Conservation (phyloP, 2,329 filamentous ascomycete genomes). For the Dichotomopilus funicola region DNA sequence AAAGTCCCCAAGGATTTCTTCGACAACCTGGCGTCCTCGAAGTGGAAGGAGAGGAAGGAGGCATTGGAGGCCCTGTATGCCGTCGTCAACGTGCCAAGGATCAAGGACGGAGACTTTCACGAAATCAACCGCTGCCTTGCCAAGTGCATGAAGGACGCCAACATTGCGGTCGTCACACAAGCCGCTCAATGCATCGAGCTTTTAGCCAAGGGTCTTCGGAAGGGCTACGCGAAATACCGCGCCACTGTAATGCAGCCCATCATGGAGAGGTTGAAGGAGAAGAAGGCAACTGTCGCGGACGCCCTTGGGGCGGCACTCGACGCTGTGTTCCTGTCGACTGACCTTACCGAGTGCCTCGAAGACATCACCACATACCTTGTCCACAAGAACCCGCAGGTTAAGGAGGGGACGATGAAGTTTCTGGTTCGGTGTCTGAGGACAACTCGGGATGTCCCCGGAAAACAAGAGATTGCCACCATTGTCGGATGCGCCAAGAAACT, state of each 20-base stretch:
- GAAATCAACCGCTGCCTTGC: slow-evolving; percentile 79
- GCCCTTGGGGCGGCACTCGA: slow-evolving; percentile 83
- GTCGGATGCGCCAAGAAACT: slow-evolving; percentile 88
- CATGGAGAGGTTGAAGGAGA: slow-evolving; percentile 94
- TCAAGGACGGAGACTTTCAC: slow-evolving; percentile 84
- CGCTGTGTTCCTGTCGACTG: slow-evolving; percentile 57
- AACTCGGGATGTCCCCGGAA: slow-evolving; percentile 75
- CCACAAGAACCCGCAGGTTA: slow-evolving; percentile 97
- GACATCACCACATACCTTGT: slow-evolving; percentile 78
- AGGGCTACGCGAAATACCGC: slow-evolving; percentile 73
- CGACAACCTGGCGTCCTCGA: slow-evolving; percentile 79
- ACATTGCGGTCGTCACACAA: slow-evolving; percentile 87
- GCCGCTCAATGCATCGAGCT: slow-evolving; percentile 90
- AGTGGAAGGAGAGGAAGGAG: slow-evolving; percentile 98
- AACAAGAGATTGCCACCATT: slow-evolving; percentile 75
- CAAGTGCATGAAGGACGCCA: slow-evolving; percentile 98
- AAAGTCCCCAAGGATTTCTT: slow-evolving; percentile 77
- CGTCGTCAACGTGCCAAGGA: slow-evolving; percentile 74
- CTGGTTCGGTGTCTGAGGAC: slow-evolving; percentile 80
- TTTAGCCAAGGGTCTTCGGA: slow-evolving; percentile 77
- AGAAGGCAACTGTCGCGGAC: slow-evolving; percentile 84
- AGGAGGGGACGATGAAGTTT: slow-evolving; percentile 91
- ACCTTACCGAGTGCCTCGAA: slow-evolving; percentile 78
- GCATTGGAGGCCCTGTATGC: slow-evolving; percentile 75
- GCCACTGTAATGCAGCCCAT: slow-evolving; percentile 77